These are phyloP conservation scores for Cryptomeria japonica DNA, from an alignment of 75 land plant species.

Conservation along the genomic window DNA sequence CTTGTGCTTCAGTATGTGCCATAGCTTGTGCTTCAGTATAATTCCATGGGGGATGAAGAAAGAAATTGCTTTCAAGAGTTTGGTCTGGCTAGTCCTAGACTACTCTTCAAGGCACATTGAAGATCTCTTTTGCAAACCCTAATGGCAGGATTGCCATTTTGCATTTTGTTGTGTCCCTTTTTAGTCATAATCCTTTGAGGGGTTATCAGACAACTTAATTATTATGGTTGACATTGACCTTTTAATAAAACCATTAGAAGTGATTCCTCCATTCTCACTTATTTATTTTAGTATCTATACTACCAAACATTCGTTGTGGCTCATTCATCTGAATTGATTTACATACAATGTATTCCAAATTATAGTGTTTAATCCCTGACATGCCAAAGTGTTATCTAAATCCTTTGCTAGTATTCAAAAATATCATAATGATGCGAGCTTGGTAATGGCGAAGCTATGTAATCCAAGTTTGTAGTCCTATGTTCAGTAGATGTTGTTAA, in stretches of 20 bases:
- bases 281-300: not conserved
- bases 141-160: too few relatives aligned
- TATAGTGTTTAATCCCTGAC: not conserved
- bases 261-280: not conserved
- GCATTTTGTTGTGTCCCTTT: too few relatives aligned
- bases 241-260: not conserved
- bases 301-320: not conserved
- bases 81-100: too few relatives aligned
- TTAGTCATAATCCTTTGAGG: too few relatives aligned
- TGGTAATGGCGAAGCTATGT: not conserved
- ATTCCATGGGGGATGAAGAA: too few relatives aligned
- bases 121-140: too few relatives aligned
- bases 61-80: too few relatives aligned
- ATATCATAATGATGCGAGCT: not conserved
- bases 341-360: not conserved
- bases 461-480: not conserved
- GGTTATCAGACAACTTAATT: not conserved
- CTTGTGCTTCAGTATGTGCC: too few relatives aligned
- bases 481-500: not conserved
- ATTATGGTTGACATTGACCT: not conserved
- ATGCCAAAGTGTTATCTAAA: not conserved
- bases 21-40: too few relatives aligned
- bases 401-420: not conserved
- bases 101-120: too few relatives aligned
- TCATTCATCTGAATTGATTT: not conserved